Evolutionary conservation across 116 monocot species (phyloP), one percentile per base, ranked within the genome.

Genomic region (Thalassia testudinum): DNA sequence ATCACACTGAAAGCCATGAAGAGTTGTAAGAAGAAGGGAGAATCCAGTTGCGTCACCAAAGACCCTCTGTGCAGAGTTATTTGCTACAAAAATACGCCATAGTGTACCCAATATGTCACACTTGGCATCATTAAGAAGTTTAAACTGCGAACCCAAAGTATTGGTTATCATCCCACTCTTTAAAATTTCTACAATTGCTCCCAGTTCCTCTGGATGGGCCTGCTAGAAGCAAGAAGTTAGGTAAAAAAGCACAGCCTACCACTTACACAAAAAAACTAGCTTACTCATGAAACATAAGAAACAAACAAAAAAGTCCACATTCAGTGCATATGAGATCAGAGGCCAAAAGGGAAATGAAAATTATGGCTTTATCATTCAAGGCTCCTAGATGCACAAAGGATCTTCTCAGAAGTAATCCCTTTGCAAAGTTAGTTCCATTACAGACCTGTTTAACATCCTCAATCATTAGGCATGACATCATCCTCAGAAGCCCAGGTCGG

Each of bases 1-100:
- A 26, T 70, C 58, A 61, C 54, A 73, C 62, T 99, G 82, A 37
- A 90, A 80, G 69, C 73, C 79, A 62, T 90, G 90, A 53, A 99
- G 68, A 37, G 67, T 80, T 15, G 99, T 99, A 42, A 90, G 60
- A 57, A 99, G 58, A 66, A 99, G 91, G 24, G 99, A 90, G 74
- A 99, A 99, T 10, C 91, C 99, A 59, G 99, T 90, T 43, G 86
- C 81, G 66, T 99, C 99, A 58, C 99, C 90, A 74, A 99, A 99
- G 47, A 99, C 73, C 27, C 71, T 74, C 47, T 90, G 99, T 34
- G 99, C 79, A 58, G 85, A 74, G 65, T 16, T 75, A 62, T 99
- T 99, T 66, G 72, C 70, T 15, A 70, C 85, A 54, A 99, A 73
- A 26, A 83, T 80, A 53, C 99, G 90, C 99, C 99, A 99, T 53